A percentile compares a stretch with the other conserved stretches of the same genome.
These are phyloP conservation scores for Arctium minus DNA, from an alignment of 129 eudicot species.

Conservation along the genomic window DNA sequence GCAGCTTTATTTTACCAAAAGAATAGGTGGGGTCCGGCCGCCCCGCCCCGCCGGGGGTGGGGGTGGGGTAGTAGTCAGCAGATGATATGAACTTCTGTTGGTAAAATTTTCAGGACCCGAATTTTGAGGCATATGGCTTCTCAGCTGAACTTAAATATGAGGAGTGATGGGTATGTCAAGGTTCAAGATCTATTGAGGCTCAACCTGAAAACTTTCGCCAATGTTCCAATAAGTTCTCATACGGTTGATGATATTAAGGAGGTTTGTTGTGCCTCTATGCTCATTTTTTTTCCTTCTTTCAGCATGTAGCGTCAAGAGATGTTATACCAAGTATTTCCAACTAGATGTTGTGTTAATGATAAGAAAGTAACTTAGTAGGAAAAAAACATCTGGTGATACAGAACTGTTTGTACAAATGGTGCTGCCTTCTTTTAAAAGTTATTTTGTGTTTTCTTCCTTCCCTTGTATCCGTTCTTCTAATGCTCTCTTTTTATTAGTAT, in stretches of 20 bases:
- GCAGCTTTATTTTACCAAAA: background rate
- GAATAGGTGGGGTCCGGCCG: background rate
- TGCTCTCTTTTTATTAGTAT: background rate
- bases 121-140: slow-evolving; percentile 85
- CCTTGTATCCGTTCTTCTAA: background rate
- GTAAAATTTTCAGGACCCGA: slow-evolving; percentile 53
- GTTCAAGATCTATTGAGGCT: slow-evolving; percentile 75
- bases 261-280: slow-evolving; percentile 33
- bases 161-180: slow-evolving; percentile 88
- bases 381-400: background rate
- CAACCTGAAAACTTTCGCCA: slow-evolving; percentile 67
- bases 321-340: background rate
- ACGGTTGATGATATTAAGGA: slow-evolving; percentile 75
- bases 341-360: background rate
- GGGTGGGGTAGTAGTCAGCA: background rate
- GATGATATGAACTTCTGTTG: slow-evolving; percentile 2
- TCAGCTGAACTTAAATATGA: slow-evolving; percentile 67
- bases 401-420: no score
- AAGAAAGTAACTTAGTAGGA: background rate
- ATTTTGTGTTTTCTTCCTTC: no score
- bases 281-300: background rate
- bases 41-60: background rate
- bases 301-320: background rate
- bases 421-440: no score
- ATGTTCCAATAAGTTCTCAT: slow-evolving; percentile 68